A percentile compares a stretch with the other conserved stretches of the same genome.
These are phyloP conservation scores for Salix brachista DNA, from an alignment of 345 rosid species.

Conservation along the genomic window DNA sequence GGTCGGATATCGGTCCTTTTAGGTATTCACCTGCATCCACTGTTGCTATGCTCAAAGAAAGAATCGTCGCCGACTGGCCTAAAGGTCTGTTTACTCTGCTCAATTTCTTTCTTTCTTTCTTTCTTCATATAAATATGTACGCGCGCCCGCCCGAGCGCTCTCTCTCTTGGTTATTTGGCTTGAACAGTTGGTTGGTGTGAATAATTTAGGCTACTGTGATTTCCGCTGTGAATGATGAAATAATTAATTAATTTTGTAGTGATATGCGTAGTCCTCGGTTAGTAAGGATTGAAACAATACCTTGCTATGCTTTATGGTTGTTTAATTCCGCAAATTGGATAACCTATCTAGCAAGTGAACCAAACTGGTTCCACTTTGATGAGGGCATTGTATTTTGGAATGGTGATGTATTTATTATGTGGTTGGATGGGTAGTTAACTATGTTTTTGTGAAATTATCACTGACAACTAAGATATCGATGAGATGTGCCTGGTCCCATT, in stretches of 20 bases:
- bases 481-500: background rate
- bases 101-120: background rate
- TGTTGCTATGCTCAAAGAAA: constrained; percentile 71
- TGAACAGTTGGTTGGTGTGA: background rate
- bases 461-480: background rate
- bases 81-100: constrained; percentile 43
- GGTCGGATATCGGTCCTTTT: constrained; percentile 90
- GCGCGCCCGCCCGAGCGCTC: background rate
- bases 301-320: background rate
- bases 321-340: background rate
- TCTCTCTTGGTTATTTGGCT: background rate
- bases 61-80: constrained; percentile 84
- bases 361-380: background rate
- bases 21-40: constrained; percentile 70
- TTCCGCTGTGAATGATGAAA: too few relatives aligned
- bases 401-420: background rate
- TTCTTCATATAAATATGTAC: background rate
- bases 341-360: background rate
- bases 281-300: background rate
- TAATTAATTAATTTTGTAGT: too few relatives aligned
- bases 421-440: background rate
- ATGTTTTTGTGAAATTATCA: background rate
- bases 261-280: background rate
- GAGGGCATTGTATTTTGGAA: background rate
- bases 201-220: background rate